Conservation (phyloP, 225 moss, liverwort and hornwort species). For the Asterella californica region DNA sequence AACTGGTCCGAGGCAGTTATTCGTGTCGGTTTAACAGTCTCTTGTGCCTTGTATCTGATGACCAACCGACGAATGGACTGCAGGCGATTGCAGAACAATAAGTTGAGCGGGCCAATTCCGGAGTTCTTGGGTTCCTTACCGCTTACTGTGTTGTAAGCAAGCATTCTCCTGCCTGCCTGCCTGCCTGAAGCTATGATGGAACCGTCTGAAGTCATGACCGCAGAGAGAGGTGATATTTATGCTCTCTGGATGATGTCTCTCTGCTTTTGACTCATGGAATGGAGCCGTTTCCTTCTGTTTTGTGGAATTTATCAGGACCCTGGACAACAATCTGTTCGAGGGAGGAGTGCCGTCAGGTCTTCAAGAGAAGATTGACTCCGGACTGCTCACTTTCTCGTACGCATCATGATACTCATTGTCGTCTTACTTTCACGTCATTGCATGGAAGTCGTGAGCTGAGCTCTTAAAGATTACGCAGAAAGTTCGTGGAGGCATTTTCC, state of each 20-base stretch:
- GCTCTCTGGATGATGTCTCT: neutral
- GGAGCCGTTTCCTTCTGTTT: neutral
- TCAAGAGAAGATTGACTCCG: neutral
- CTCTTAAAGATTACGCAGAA: neutral
- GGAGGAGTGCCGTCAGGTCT: constrained; percentile 1
- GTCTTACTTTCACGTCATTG: neutral
- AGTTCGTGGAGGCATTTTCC: neutral
- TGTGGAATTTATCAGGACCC: neutral
- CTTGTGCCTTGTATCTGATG: neutral
- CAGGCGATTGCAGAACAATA: constrained; percentile 7
- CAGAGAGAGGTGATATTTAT: no score
- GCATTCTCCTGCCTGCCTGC: no score
- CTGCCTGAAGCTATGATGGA: neutral
- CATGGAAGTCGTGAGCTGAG: neutral
- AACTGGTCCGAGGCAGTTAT: no score
- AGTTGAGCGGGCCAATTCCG: neutral
- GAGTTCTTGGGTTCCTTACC: constrained; percentile 1
- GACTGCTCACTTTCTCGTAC: constrained; percentile 7
- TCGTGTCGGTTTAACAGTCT: neutral
- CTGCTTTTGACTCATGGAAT: neutral
- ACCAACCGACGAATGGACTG: neutral
- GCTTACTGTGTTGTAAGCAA: constrained; percentile 3
- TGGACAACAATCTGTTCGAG: constrained; percentile 15
- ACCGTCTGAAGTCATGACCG: no score
- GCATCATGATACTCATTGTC: neutral